Conservation (phyloP, 345 rosid species). For the Trapa incisa region DNA sequence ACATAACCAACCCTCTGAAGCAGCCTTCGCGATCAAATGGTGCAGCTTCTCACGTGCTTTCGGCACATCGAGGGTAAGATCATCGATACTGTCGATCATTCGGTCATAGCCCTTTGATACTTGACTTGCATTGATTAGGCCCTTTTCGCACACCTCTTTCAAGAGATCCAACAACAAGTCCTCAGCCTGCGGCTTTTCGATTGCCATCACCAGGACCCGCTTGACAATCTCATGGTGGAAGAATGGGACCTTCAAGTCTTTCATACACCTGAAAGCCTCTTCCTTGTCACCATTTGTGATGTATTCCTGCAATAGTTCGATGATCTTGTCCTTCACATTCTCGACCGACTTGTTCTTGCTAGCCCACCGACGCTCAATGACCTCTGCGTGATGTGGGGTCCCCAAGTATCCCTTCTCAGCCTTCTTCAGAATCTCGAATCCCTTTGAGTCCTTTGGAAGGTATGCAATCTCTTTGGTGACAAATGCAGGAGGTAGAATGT, state of each 20-base stretch:
- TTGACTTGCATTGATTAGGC: conserved; percentile 68
- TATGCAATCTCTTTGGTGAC: conserved; percentile 39
- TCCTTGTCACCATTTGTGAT: conserved; percentile 58
- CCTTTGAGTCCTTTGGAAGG: conserved; percentile 41
- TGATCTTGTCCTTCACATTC: conserved; percentile 62
- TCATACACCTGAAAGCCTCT: conserved; percentile 71
- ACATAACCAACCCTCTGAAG: conserved; percentile 80
- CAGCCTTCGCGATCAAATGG: conserved; percentile 61
- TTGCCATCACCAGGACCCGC: conserved; percentile 57
- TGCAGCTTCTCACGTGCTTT: conserved; percentile 42
- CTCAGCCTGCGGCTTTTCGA: conserved; percentile 57
- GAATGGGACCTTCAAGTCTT: conserved; percentile 68
- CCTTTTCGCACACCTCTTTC: conserved; percentile 52
- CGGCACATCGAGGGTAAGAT: conserved; percentile 71
- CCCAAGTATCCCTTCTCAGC: conserved; percentile 70
- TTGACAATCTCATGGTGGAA: conserved; percentile 85
- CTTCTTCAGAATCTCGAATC: conserved; percentile 42
- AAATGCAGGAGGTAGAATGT: conserved; percentile 75
- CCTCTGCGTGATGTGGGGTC: conserved; percentile 68
- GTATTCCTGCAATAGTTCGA: conserved; percentile 50
- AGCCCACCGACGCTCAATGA: conserved; percentile 69
- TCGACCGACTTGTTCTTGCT: conserved; percentile 69
- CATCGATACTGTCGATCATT: conserved; percentile 58
- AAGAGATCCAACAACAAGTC: conserved; percentile 40
- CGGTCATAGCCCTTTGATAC: conserved; percentile 64